Conservation (phyloP, 371 early-diverging fungal species). For the Saksenaea oblongispora region DNA sequence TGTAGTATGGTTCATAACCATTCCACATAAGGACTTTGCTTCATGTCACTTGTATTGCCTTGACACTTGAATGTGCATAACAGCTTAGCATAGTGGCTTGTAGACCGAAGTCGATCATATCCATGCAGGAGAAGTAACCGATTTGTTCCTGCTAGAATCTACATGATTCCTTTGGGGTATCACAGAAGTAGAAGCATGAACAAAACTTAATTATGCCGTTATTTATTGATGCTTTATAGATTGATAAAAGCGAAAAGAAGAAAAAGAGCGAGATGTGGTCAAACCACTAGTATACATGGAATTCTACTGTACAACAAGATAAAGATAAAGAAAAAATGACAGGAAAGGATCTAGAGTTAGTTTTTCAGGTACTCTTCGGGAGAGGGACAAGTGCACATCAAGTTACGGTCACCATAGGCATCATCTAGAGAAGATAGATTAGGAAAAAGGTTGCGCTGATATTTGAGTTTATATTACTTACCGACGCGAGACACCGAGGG, state of each 20-base stretch:
- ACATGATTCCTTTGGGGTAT: no score
- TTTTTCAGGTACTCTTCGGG: slow-evolving; percentile 50
- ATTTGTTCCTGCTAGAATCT: no score
- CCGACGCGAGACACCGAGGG: slow-evolving; percentile 82
- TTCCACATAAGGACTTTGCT: no score
- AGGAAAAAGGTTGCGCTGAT: background rate
- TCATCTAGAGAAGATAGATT: slow-evolving; percentile 62
- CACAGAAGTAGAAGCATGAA: no score
- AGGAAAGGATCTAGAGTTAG: background rate
- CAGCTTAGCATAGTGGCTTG: no score
- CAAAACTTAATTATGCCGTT: no score
- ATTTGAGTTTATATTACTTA: slow-evolving; percentile 7
- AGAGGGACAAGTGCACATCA: slow-evolving; percentile 90
- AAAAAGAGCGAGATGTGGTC: background rate
- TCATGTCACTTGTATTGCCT: no score
- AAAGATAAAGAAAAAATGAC: background rate
- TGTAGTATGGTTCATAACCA: no score
- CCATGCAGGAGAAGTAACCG: no score
- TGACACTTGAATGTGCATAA: no score
- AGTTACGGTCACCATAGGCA: slow-evolving; percentile 91
- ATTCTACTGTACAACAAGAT: background rate
- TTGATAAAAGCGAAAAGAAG: background rate
- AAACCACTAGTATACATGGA: background rate
- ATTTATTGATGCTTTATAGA: no score
- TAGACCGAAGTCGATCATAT: no score